phyloP scores from a whole-genome alignment of 2,329 filamentous ascomycete species.

The Nemania sp. region DNA sequence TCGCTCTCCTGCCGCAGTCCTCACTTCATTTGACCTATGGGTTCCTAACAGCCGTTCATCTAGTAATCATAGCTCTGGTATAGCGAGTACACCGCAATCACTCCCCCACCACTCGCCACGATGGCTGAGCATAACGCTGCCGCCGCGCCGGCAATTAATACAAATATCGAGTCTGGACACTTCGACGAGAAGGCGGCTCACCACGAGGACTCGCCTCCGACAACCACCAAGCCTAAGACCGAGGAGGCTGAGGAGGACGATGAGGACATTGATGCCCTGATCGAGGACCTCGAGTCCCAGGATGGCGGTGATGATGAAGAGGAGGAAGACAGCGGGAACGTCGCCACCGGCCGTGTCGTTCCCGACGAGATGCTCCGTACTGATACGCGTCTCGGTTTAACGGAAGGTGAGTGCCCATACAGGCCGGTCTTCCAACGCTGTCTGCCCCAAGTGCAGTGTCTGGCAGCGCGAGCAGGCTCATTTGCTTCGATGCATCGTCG shows the following conservation, averaged over 20 bases:
- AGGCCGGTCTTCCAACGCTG: conserved; percentile 48
- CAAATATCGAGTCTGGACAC: conserved; percentile 65
- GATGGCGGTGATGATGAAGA: conserved; percentile 72
- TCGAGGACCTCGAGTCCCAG: conserved; percentile 82
- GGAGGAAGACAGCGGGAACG: conserved; percentile 55
- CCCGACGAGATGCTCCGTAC: conserved; percentile 78
- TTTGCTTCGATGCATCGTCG: not conserved
- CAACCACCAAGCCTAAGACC: conserved; percentile 46
- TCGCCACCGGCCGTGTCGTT: conserved; percentile 56
- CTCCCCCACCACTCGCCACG: conserved; percentile 35
- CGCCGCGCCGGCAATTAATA: conserved; percentile 62
- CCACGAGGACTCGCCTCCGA: conserved; percentile 40
- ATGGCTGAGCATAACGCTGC: conserved; percentile 61
- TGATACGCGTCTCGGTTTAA: conserved; percentile 72
- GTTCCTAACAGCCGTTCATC: conserved; percentile 13
- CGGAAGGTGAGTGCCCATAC: conserved; percentile 61
- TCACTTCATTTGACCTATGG: conserved; percentile 4
- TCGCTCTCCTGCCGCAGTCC: conserved; percentile 6
- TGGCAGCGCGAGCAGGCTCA: not conserved
- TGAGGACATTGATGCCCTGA: conserved; percentile 83
- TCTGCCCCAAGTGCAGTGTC: too few species aligned
- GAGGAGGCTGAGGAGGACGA: conserved; percentile 71
- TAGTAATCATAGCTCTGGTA: conserved; percentile 22
- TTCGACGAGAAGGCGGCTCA: conserved; percentile 65
- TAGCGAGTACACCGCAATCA: conserved; percentile 30